A percentile compares a stretch with the other conserved stretches of the same genome.
Evolutionary conservation across 2,329 filamentous ascomycete species (phyloP).

Genomic region (Penicillium aurantiogriseum): DNA sequence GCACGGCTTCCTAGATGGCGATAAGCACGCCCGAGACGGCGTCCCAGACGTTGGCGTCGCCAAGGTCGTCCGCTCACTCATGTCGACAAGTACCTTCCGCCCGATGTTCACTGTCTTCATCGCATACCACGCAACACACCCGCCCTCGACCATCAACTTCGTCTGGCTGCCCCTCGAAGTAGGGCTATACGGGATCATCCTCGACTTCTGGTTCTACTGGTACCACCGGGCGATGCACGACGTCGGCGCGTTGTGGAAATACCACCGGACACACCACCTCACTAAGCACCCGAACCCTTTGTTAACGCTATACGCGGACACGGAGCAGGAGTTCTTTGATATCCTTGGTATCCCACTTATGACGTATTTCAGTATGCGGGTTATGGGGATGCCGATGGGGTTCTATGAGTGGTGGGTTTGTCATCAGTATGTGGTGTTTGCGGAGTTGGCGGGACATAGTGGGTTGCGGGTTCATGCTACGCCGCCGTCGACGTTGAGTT

Average conservation of each 20-base stretch:
- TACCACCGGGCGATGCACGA: constrained; percentile 30
- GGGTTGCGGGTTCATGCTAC: constrained; percentile 25
- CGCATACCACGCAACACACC: constrained; percentile 17
- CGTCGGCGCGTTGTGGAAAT: not conserved
- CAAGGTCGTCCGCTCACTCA: constrained; percentile 25
- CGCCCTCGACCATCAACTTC: constrained; percentile 21
- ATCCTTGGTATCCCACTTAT: too few relatives aligned
- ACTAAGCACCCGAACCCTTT: too few relatives aligned
- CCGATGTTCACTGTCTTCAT: constrained; percentile 28
- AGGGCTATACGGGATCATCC: constrained; percentile 26
- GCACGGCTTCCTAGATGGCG: constrained; percentile 27
- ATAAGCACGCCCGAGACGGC: constrained; percentile 28
- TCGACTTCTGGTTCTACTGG: constrained; percentile 33
- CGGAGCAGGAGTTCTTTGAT: too few relatives aligned
- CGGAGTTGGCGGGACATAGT: constrained; percentile 27
- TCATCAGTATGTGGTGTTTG: constrained; percentile 27
- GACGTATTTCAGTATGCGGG: too few relatives aligned
- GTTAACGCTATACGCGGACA: too few relatives aligned
- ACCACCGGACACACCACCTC: too few relatives aligned
- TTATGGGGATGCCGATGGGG: too few relatives aligned
- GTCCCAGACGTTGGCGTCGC: constrained; percentile 28
- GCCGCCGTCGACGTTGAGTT: constrained; percentile 23
- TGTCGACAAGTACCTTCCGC: constrained; percentile 20
- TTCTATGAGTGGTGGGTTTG: constrained; percentile 24
- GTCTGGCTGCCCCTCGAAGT: constrained; percentile 24